phyloP scores from a whole-genome alignment of 495 filamentous ascomycete species.

The Xylaria grammica region DNA sequence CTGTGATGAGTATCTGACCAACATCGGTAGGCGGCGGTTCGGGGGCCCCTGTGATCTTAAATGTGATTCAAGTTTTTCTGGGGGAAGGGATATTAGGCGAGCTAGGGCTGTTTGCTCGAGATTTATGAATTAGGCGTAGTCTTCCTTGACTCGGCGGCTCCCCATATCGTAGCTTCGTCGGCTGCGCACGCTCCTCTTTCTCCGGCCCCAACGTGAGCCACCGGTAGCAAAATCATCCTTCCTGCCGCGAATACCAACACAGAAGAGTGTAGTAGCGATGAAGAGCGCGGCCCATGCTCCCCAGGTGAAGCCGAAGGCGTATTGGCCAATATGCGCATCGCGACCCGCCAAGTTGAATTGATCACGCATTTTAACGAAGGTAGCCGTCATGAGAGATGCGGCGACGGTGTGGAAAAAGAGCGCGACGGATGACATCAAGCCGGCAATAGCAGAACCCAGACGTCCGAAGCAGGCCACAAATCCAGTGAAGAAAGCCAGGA shows the following conservation, averaged over 20 bases:
- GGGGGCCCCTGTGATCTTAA: too few species aligned
- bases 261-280: slow-evolving; percentile 75
- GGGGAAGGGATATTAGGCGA: too few species aligned
- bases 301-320: slow-evolving; percentile 89
- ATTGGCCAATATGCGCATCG: slow-evolving; percentile 65
- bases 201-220: slow-evolving; percentile 39
- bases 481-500: slow-evolving; percentile 58
- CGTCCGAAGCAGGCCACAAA: slow-evolving; percentile 56
- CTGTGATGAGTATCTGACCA: too few species aligned
- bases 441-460: slow-evolving; percentile 52
- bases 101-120: too few species aligned
- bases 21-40: too few species aligned
- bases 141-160: slow-evolving; percentile 65
- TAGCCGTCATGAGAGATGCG: slow-evolving; percentile 60
- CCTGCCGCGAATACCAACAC: slow-evolving; percentile 49
- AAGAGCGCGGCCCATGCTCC: slow-evolving; percentile 71
- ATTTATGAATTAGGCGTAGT: slow-evolving; percentile 57
- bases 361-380: slow-evolving; percentile 76
- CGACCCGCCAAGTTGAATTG: slow-evolving; percentile 65
- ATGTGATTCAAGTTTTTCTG: too few species aligned
- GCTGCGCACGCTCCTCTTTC: slow-evolving; percentile 44
- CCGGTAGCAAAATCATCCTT: slow-evolving; percentile 1
- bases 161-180: slow-evolving; percentile 53
- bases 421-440: slow-evolving; percentile 41
- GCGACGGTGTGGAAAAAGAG: slow-evolving; percentile 53